These are phyloP conservation scores for Thermothielavioides terrestris DNA, from an alignment of 495 filamentous ascomycete genomes.

Conservation along the genomic window DNA sequence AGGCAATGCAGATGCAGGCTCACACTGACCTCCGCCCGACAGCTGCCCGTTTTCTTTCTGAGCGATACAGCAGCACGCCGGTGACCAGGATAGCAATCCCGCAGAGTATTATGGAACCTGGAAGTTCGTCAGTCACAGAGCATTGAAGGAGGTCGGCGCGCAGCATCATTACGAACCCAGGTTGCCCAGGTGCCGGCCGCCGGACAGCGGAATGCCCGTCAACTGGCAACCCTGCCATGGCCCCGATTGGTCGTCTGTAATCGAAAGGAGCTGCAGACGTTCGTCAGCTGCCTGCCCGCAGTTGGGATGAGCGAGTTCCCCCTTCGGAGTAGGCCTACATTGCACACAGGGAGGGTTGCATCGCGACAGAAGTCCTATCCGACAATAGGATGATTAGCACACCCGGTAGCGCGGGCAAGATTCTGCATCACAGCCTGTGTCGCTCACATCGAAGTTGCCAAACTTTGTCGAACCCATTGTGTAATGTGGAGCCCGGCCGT, in stretches of 20 bases:
- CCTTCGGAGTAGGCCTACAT: slow-evolving; percentile 51
- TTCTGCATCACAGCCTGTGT: not conserved
- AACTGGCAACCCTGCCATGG: slow-evolving; percentile 60
- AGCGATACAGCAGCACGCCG: slow-evolving; percentile 59
- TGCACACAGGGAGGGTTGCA: slow-evolving; percentile 91
- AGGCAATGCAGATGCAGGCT: not conserved
- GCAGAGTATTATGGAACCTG: slow-evolving; percentile 85
- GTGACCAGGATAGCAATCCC: slow-evolving; percentile 65
- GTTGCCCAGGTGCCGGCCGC: slow-evolving; percentile 62
- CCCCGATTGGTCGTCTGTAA: slow-evolving; percentile 35
- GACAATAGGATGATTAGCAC: slow-evolving; percentile 14
- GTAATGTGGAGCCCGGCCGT: slow-evolving; percentile 20
- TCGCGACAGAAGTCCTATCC: slow-evolving; percentile 86
- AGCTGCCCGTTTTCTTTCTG: slow-evolving; percentile 89
- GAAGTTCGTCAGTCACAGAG: slow-evolving; percentile 11
- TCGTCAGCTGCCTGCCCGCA: slow-evolving; percentile 1
- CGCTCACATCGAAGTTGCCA: slow-evolving; percentile 80
- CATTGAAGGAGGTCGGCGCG: not conserved
- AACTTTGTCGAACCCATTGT: slow-evolving; percentile 64
- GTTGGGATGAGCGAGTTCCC: not conserved
- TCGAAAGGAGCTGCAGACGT: slow-evolving; percentile 36
- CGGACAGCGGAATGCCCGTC: slow-evolving; percentile 60
- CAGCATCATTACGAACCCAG: slow-evolving; percentile 54
- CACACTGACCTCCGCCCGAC: slow-evolving; percentile 75
- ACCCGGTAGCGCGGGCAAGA: not conserved